These are phyloP conservation scores for Escallonia rubra DNA, from an alignment of 129 eudicot species.

Conservation along the genomic window DNA sequence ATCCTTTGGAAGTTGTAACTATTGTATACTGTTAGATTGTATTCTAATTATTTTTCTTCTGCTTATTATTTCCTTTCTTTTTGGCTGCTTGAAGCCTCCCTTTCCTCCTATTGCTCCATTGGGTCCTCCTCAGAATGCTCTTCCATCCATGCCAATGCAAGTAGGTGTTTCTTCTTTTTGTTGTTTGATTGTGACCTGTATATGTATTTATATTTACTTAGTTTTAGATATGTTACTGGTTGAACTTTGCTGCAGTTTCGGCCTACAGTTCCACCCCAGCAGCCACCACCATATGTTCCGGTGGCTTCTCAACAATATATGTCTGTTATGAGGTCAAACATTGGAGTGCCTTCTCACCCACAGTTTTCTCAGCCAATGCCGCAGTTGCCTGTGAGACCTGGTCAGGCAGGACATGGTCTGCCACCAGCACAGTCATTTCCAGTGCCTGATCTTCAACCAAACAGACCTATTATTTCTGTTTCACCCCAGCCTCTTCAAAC, in stretches of 20 bases:
- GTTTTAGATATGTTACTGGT: too few relatives aligned
- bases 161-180: slow-evolving; percentile 31
- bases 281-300: slow-evolving; percentile 50
- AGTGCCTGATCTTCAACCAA: slow-evolving; percentile 54
- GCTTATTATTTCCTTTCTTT: slow-evolving; percentile 8
- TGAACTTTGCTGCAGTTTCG: slow-evolving; percentile 47
- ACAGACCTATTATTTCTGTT: slow-evolving; percentile 42
- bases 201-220: too few relatives aligned
- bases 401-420: slow-evolving; percentile 34
- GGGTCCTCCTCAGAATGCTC: slow-evolving; percentile 61
- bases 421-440: slow-evolving; percentile 49
- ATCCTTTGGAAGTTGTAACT: too few relatives aligned
- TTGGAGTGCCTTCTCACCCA: slow-evolving; percentile 42
- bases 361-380: slow-evolving; percentile 48
- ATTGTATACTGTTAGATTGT: neutral
- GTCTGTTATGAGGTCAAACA: slow-evolving; percentile 51
- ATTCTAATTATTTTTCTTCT: neutral
- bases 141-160: slow-evolving; percentile 63
- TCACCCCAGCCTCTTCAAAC: slow-evolving; percentile 56
- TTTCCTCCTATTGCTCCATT: slow-evolving; percentile 51
- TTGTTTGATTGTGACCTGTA: neutral
- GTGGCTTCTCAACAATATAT: slow-evolving; percentile 66
- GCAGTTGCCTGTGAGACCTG: slow-evolving; percentile 57
- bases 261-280: slow-evolving; percentile 51
- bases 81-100: slow-evolving; percentile 37